Base-by-base conservation (phyloP, 2,329 filamentous ascomycete genomes). In the Diaporthe nobilis region DNA sequence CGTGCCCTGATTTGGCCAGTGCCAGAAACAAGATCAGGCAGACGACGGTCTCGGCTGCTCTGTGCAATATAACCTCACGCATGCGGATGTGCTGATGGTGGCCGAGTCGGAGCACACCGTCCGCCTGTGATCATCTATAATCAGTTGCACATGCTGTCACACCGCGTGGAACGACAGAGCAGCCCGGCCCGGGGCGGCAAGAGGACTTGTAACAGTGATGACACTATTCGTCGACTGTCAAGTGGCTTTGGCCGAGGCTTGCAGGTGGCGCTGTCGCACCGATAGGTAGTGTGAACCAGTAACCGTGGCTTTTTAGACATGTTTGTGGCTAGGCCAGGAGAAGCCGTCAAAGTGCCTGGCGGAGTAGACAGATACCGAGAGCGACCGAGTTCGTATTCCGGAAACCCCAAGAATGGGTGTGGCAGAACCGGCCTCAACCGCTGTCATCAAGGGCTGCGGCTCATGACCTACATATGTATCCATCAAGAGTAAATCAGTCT, bases 231-330 rank as follows among this genome's bases (percentile, higher is more conserved):
- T 44, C 60, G 31, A 65, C 39, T 22, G 17, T n/a, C 5, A 28
- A 22, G 60, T 22, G 25, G 60, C 39, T 17, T 47, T 25, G 39
- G 17, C 60, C 17, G 25, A 28, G 60, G 60, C 39, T 31, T 65
- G n/a, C 60, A 65, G n/a, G 39, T 65, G 42, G 39, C 39, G n/a
- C 39, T 12, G 39, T 31, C 28, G 60, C 60, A 47, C 60, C 60
- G 39, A 22, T 22, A 34, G 60, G 13, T 44, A 28, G 39, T 17
- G 1, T 13, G 15, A 9, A 22, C 60, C 60, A 31, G 60, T 65
- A 31, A 22, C 60, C 57, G 7, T 61, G 22, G 4, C 12, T 17
- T 34, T 42, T 13, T 61, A 6, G 22, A 34, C 34, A 12, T n/a
- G 34, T 39, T 22, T 39, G 34, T 37, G 57, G 34, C 57, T 60